Base-by-base conservation (phyloP, 1,139 yeast genomes). In the Nakaseomyces glabratus region DNA sequence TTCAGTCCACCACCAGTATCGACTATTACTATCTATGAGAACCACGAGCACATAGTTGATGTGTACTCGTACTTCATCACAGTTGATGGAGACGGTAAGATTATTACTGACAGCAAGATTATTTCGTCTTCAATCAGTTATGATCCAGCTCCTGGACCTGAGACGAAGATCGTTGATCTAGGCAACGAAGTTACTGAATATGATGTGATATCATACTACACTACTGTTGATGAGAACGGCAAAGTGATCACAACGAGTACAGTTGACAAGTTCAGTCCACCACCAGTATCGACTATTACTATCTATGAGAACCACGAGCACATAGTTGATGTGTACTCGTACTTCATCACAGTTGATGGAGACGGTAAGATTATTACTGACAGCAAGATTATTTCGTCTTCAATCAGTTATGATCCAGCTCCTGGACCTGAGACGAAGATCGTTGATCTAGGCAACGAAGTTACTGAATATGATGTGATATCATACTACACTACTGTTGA, bases 301-400 rank as follows among this genome's bases (percentile, higher is more conserved):
- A 12, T 6, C 9, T 6, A 6, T 6, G 11, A 12, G 5, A 12
- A 22, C 12, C 24, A 22, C 11, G 24, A 22, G n/a, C 24, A 22
- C 24, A 9, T 9, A 10, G 12, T 9, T 6, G 28, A 24, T 10
- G n/a, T 15, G 4, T 11, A 15, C 5, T 24, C 28, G 7, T 24
- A 24, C 28, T 24, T 24, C 28, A 24, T 24, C 19, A 24, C 28
- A 8, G 16, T 20, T n/a, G 28, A 24, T 24, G 28, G 11, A 6
- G 15, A 14, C 6, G 28, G 28, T n/a, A n/a, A 8, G 4, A 23
- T 23, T 9, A 23, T 23, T 9, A 23, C 25, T 8, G 13, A 16
- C 15, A 11, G 25, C 6, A 4, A 14, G 25, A 23, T 16, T 23
- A 23, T 16, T 12, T 6, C 6, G 11, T 10, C 28, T 2, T 4